These are phyloP conservation scores for Przewalskia tangutica DNA, from an alignment of 257 asterid species.

Conservation along the genomic window DNA sequence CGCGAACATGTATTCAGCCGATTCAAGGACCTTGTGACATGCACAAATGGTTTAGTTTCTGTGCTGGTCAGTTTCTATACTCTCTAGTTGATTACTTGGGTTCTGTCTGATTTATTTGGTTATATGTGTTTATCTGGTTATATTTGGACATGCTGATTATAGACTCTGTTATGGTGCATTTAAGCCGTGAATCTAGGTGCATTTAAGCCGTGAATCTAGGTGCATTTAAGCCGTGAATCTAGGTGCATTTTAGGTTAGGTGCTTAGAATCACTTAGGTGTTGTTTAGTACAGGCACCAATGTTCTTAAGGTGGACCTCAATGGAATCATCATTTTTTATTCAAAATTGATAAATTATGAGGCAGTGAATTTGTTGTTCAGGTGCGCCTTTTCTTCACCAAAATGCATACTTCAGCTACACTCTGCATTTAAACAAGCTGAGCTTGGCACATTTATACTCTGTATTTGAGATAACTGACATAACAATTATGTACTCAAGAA, in stretches of 20 bases:
- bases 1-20: conserved; percentile 64
- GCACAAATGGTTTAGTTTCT: conserved; percentile 84
- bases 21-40: conserved; percentile 74
- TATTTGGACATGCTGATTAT: background rate
- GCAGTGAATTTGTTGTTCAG: background rate
- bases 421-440: background rate
- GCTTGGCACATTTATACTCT: background rate
- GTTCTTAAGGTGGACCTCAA: no score
- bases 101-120: background rate
- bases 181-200: background rate
- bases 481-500: background rate
- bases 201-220: no score
- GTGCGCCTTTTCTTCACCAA: background rate
- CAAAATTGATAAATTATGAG: no score
- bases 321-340: no score
- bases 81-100: conserved; percentile 9
- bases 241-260: background rate
- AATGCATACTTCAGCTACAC: background rate
- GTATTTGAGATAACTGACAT: background rate
- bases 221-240: no score
- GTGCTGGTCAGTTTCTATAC: conserved; percentile 54
- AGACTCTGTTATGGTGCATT: background rate
- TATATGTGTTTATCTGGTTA: background rate
- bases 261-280: background rate
- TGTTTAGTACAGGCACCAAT: background rate